These are phyloP conservation scores for Torrubiella hemipterigena DNA, from an alignment of 2,329 filamentous ascomycete species.

Conservation along the genomic window DNA sequence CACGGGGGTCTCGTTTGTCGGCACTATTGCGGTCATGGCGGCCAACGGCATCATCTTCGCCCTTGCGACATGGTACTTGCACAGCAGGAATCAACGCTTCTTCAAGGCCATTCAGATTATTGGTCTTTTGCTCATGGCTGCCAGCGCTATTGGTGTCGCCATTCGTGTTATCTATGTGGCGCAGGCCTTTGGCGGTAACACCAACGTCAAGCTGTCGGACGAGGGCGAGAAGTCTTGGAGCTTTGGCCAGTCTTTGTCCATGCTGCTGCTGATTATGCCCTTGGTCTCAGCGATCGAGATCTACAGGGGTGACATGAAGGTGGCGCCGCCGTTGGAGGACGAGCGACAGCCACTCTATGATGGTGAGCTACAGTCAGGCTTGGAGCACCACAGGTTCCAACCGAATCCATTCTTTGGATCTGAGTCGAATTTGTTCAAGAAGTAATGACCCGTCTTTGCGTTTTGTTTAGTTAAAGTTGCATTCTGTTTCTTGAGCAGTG, in stretches of 20 bases:
- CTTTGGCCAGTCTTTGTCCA: conserved; percentile 49
- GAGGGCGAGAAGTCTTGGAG: conserved; percentile 45
- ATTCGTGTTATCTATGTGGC: conserved; percentile 43
- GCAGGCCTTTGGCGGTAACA: conserved; percentile 47
- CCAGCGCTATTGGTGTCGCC: conserved; percentile 45
- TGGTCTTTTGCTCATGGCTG: conserved; percentile 42
- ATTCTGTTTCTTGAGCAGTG: too few species aligned
- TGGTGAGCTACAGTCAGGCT: conserved; percentile 24
- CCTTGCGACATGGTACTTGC: conserved; percentile 52
- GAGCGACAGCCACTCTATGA: conserved; percentile 23
- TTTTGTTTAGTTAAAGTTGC: too few species aligned
- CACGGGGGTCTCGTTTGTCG: conserved; percentile 36
- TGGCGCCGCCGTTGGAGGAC: conserved; percentile 29
- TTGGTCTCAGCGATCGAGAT: conserved; percentile 49
- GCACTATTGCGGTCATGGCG: conserved; percentile 49
- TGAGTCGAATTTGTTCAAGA: conserved; percentile 22
- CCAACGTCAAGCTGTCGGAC: conserved; percentile 37
- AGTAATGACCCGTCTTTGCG: too few species aligned
- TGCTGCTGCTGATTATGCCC: conserved; percentile 47
- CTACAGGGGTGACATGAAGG: conserved; percentile 33
- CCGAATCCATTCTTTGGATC: conserved; percentile 32
- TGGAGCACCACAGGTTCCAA: conserved; percentile 22
- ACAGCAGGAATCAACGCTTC: conserved; percentile 40
- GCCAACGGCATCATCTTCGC: conserved; percentile 46
- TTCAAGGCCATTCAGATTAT: conserved; percentile 40